phyloP scores from a whole-genome alignment of 768 basidiomycete species.

The Paxillus rubicundulus region DNA sequence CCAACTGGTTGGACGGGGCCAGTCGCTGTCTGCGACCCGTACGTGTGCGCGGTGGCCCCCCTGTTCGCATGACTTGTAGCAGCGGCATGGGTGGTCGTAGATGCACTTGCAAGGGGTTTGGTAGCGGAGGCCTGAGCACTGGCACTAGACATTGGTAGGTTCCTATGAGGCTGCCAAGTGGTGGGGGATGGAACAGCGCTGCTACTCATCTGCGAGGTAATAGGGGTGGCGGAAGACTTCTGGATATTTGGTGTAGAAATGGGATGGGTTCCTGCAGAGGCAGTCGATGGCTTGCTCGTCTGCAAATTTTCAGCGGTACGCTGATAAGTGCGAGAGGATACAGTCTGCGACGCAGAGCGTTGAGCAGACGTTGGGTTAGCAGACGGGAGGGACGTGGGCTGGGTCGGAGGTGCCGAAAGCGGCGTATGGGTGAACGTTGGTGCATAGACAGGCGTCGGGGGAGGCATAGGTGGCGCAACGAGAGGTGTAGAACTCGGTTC shows the following conservation, averaged over 20 bases:
- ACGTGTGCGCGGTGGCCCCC: neutral
- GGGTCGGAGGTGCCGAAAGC: conserved; percentile 22
- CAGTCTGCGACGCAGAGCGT: conserved; percentile 16
- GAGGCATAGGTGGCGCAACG: conserved; percentile 18
- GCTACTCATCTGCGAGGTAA: conserved; percentile 4
- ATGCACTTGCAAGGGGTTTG: conserved; percentile 7
- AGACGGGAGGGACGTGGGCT: conserved; percentile 11
- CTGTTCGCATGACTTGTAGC: conserved; percentile 9
- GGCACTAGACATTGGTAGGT: conserved; percentile 7
- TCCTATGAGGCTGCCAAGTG: conserved; percentile 1
- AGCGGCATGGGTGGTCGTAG: conserved; percentile 5
- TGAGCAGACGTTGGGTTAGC: conserved; percentile 12
- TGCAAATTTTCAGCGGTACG: conserved; percentile 23
- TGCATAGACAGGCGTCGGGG: conserved; percentile 10
- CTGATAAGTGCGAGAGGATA: conserved; percentile 22
- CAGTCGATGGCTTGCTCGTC: conserved; percentile 15
- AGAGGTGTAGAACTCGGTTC: conserved; percentile 7
- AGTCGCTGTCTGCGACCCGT: neutral
- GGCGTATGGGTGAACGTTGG: conserved; percentile 16
- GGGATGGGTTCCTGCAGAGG: neutral
- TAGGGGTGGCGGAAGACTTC: conserved; percentile 5
- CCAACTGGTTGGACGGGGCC: conserved; percentile 6
- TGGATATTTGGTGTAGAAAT: neutral
- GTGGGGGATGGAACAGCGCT: neutral
- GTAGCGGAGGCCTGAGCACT: conserved; percentile 7